Evolutionary conservation across 1,139 yeast genomes (phyloP), one percentile per base, ranked within the genome.

Genomic region (Protomyces pachydermus): DNA sequence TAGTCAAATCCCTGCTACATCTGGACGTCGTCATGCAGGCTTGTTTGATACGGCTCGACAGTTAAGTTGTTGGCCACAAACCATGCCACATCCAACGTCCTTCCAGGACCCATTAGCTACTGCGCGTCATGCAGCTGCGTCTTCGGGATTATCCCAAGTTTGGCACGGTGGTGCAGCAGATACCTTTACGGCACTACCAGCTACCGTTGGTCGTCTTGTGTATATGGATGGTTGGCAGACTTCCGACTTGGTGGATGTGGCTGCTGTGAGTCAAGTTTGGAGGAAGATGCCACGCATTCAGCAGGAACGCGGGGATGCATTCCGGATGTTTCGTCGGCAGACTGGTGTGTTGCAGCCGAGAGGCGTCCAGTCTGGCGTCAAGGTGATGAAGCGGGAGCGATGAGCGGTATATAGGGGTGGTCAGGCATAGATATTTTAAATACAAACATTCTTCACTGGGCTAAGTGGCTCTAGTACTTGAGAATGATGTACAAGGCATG

Each of bases 401-500:
- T 28, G 32, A 28, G 32, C 5, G 3, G 32, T 28, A 28, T 28
- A 6, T 28, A 4, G 8, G 32, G 8, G 4, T 28, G 32, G 3
- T 5, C 8, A 28, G 32, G 32, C 32, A 28, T 28, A 6, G 32
- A 28, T 28, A 28, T 8, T 28, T 28, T 28, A 28, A 1, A 28
- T 28, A 28, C 32, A 28, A 28, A 28, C 32, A 28, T 28, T 28
- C 32, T 28, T 4, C 8, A 28, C 3, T 28, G 5, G 32, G 32
- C 32, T 28, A 28, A 6, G 3, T 28, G 32, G 32, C 12, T 60
- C 63, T 60, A 60, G 42, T 60, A 60, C 54, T 60, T 60, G 54
- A 60, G 64, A 23, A 60, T 60, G 50, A 60, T 60, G 64, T 60
- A 60, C 10, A 60, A 58, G 10, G 64, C 64, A 60, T 60, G 64